Percentiles rank a stretch among this genome's conserved stretches.
Conservation (phyloP, 2,329 filamentous ascomycete species). For the Apiospora phragmitis region DNA sequence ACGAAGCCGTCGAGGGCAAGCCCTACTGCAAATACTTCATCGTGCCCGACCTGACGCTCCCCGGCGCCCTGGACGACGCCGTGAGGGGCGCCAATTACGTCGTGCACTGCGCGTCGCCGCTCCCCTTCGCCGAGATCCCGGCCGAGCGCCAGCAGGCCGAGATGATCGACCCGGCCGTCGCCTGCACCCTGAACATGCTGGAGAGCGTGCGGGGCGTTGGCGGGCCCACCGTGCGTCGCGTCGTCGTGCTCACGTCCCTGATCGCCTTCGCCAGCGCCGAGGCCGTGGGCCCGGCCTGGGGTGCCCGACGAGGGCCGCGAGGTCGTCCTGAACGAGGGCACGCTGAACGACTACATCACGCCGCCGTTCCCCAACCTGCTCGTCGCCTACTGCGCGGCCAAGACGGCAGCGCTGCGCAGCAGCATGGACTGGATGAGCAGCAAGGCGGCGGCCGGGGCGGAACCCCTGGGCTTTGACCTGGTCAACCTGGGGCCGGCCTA, state of each 20-base stretch:
- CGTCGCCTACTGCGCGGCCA: slow-evolving; percentile 17
- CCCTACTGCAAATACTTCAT: slow-evolving; percentile 9
- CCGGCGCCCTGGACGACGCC: slow-evolving; percentile 9
- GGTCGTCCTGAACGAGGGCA: neutral
- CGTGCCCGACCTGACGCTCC: slow-evolving; percentile 9
- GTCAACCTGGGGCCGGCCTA: slow-evolving; percentile 17
- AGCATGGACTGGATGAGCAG: slow-evolving; percentile 17
- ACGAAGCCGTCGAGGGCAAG: neutral
- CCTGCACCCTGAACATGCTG: neutral
- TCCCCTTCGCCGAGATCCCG: neutral
- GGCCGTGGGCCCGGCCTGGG: neutral
- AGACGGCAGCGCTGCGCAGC: slow-evolving; percentile 16
- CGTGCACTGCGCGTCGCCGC: slow-evolving; percentile 7
- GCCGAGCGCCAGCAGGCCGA: neutral
- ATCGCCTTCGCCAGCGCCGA: slow-evolving; percentile 8
- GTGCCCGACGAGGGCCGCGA: neutral
- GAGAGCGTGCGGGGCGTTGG: slow-evolving; percentile 6
- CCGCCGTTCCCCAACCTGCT: slow-evolving; percentile 15
- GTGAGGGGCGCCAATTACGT: neutral
- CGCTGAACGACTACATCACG: slow-evolving; percentile 14
- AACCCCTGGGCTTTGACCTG: slow-evolving; percentile 15
- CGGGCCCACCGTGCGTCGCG: slow-evolving; percentile 8
- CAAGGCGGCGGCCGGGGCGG: neutral
- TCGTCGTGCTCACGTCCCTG: slow-evolving; percentile 2
- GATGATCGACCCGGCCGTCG: slow-evolving; percentile 3